Evolutionary conservation across 345 rosid genomes (phyloP).

Genomic region (Lenwebbia sp.): DNA sequence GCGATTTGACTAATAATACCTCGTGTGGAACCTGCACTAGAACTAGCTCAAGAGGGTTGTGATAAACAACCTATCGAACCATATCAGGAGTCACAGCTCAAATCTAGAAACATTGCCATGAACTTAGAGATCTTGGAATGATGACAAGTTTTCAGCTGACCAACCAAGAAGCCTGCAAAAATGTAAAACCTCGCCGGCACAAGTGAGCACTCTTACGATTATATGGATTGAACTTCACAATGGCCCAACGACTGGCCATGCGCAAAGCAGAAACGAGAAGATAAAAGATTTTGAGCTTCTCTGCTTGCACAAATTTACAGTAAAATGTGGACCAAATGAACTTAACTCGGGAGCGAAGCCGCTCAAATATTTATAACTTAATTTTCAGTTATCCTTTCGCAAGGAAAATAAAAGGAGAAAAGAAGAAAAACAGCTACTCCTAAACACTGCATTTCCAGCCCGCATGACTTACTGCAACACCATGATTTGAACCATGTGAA

Average conservation of each 20-base stretch:
- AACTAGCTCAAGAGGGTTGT: background rate
- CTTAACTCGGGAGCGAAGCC: slow-evolving; percentile 12
- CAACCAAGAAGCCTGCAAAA: background rate
- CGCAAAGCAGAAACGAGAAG: background rate
- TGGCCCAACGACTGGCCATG: background rate
- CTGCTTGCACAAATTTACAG: background rate
- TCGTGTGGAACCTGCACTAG: background rate
- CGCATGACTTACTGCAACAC: slow-evolving; percentile 15
- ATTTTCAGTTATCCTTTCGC: background rate
- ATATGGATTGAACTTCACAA: background rate
- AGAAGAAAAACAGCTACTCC: slow-evolving; percentile 6
- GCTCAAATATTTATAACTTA: slow-evolving; percentile 24
- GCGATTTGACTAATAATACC: background rate
- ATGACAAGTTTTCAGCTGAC: background rate
- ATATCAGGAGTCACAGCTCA: background rate
- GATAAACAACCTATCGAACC: background rate
- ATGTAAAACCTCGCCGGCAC: background rate
- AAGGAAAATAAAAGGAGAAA: background rate
- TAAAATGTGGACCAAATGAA: background rate
- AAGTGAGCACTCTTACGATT: background rate
- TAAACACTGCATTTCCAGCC: slow-evolving; percentile 27
- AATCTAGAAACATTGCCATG: background rate
- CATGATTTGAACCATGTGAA: background rate
- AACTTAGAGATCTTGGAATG: background rate
- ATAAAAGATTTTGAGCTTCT: background rate